These are phyloP conservation scores for Plasmodium berghei DNA, from an alignment of 169 alveolate species.

Conservation along the genomic window DNA sequence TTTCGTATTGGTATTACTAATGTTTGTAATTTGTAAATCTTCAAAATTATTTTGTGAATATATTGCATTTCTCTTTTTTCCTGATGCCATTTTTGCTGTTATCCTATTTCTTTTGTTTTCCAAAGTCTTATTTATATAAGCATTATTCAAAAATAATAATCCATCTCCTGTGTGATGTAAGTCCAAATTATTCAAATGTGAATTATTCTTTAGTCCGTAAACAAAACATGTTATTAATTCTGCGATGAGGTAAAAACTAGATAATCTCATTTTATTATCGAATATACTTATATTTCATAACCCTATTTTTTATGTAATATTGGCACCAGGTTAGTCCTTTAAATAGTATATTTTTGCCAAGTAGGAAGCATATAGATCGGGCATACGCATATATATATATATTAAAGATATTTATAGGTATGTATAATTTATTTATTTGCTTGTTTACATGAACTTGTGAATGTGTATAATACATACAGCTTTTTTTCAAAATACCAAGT, in stretches of 20 bases:
- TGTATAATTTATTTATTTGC: too few species aligned
- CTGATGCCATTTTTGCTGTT: neutral
- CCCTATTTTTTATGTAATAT: too few species aligned
- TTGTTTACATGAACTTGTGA: too few species aligned
- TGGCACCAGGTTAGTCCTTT: too few species aligned
- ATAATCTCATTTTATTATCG: slow-evolving; percentile 36
- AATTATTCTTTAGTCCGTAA: slow-evolving; percentile 20
- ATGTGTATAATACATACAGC: too few species aligned
- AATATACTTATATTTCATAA: too few species aligned
- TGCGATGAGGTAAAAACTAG: slow-evolving; percentile 10
- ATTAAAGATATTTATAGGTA: too few species aligned
- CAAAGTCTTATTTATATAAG: slow-evolving; percentile 46
- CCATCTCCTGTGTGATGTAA: slow-evolving; percentile 22
- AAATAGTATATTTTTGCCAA: too few species aligned
- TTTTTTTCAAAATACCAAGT: too few species aligned
- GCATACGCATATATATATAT: too few species aligned
- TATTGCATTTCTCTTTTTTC: neutral
- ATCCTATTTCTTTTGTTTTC: slow-evolving; percentile 16
- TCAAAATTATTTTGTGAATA: too few species aligned
- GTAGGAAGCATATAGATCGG: too few species aligned
- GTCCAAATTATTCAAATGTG: slow-evolving; percentile 1
- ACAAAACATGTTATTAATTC: slow-evolving; percentile 22
- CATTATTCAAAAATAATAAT: slow-evolving; percentile 22
- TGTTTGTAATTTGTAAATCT: neutral
- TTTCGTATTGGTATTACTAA: slow-evolving; percentile 11